Evolutionary conservation across 2,329 filamentous ascomycete genomes (phyloP).

Genomic region (Pyrenophora graminea): DNA sequence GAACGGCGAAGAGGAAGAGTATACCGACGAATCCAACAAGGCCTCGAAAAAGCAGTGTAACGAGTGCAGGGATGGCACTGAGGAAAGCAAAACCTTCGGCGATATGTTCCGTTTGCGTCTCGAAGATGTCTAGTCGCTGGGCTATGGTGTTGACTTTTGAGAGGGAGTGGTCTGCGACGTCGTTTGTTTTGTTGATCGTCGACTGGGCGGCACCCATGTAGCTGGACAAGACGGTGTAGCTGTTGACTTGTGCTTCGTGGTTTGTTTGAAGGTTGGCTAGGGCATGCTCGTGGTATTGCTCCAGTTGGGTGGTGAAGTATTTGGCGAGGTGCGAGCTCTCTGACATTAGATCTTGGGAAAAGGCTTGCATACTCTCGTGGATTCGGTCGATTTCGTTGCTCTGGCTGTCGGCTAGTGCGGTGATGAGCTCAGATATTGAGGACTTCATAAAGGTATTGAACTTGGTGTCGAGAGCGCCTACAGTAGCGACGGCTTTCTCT

Average conservation of each 20-base stretch:
- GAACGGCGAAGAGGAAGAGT: conserved; percentile 15
- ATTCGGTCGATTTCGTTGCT: conserved; percentile 20
- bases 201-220: conserved; percentile 19
- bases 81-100: conserved; percentile 29
- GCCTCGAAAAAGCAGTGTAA: conserved; percentile 11
- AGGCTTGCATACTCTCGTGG: conserved; percentile 24
- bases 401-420: conserved; percentile 22
- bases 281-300: conserved; percentile 21
- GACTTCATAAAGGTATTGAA: conserved; percentile 27
- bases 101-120: conserved; percentile 28
- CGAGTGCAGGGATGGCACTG: conserved; percentile 20
- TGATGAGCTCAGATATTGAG: conserved; percentile 25
- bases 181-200: conserved; percentile 18
- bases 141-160: conserved; percentile 23
- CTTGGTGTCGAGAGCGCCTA: conserved; percentile 21
- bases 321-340: conserved; percentile 24
- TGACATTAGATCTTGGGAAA: conserved; percentile 23
- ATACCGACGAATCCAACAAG: conserved; percentile 12
- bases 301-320: conserved; percentile 19
- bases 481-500: conserved; percentile 25
- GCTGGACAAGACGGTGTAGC: conserved; percentile 16
- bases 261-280: conserved; percentile 17
- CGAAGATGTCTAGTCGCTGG: conserved; percentile 21
- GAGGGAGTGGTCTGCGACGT: conserved; percentile 18
- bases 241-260: conserved; percentile 26